Evolutionary conservation across 257 asterid genomes (phyloP), one percentile per base, ranked within the genome.

Genomic region (Striga asiatica): DNA sequence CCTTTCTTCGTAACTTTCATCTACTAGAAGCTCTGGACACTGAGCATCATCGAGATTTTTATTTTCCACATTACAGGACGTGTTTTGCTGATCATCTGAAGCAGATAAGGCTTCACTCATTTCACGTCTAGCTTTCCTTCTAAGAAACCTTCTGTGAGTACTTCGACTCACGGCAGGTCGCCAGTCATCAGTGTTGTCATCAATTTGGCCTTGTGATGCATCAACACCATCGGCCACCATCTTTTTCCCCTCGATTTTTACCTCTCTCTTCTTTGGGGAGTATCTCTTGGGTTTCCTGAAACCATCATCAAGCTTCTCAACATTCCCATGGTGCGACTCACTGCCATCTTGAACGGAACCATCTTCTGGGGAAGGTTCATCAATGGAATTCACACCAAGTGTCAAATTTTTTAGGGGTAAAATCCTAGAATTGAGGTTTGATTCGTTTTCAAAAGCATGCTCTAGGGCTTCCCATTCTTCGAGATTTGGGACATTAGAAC

Each of bases 381-480:
- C 86, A 3, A 57, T 22, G 10, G 88, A 58, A 60, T 67, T 54
- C 32, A 54, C 71, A 49, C 62, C 82, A 50, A 82, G 64, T 62
- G 54, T 76, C 76, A 92, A 60, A 73, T 82, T 85, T 67, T 75
- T 79, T 56, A 82, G 51, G 46, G 95, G 95, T 56, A 88, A 81
- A 56, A 92, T 88, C 76, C 78, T 82, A 1, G 99, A 92, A 59
- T 58, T 51, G 3, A 60, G 54, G 69, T 76, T 63, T 56, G 83
- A 54, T 25, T 68, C 81, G 5, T 58, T 67, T 48, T 84, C 94
- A 13, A 68, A 45, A 41, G 66, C 79, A 56, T 76, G 82, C 61
- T 82, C 97, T 64, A 92, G 69, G 0, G 97, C 99, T 69, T 92
- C 97, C 99, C 99, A 92, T 61, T 92, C 99, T 65, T 84, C 82